phyloP scores from a whole-genome alignment of 345 rosid species.

The Populus ilicifolia region DNA sequence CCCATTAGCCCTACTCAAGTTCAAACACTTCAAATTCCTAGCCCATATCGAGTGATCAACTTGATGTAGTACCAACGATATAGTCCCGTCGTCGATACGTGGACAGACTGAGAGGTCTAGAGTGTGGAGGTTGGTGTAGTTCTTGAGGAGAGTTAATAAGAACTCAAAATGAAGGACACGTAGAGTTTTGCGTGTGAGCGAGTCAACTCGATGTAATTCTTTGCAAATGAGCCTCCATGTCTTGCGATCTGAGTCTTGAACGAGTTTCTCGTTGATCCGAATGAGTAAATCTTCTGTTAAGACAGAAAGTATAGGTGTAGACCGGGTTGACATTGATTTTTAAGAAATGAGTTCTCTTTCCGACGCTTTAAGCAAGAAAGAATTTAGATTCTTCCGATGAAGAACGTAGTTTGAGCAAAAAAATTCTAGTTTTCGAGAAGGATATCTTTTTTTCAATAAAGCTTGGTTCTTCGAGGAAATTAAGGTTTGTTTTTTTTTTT shows the following conservation, averaged over 20 bases:
- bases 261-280: constrained; percentile 45
- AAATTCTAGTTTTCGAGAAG: background rate
- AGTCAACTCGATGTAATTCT: constrained; percentile 68
- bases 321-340: constrained; percentile 8
- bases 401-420: background rate
- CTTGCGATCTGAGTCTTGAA: constrained; percentile 47
- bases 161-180: constrained; percentile 68
- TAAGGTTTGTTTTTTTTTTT: background rate
- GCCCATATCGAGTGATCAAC: constrained; percentile 30
- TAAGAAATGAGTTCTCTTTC: background rate
- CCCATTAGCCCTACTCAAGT: constrained; percentile 62
- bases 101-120: constrained; percentile 89
- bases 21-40: constrained; percentile 40
- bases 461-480: background rate
- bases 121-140: constrained; percentile 39
- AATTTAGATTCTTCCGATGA: background rate
- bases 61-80: constrained; percentile 35
- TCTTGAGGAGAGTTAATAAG: constrained; percentile 45
- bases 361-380: background rate
- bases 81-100: constrained; percentile 54
- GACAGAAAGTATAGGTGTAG: constrained; percentile 32
- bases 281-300: constrained; percentile 76
- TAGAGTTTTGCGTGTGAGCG: constrained; percentile 44
- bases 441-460: background rate
- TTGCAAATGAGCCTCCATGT: constrained; percentile 68